Evolutionary conservation across 192 early-diverging fungal genomes (phyloP).

Genomic region (Gryganskiella cystojenkinii): DNA sequence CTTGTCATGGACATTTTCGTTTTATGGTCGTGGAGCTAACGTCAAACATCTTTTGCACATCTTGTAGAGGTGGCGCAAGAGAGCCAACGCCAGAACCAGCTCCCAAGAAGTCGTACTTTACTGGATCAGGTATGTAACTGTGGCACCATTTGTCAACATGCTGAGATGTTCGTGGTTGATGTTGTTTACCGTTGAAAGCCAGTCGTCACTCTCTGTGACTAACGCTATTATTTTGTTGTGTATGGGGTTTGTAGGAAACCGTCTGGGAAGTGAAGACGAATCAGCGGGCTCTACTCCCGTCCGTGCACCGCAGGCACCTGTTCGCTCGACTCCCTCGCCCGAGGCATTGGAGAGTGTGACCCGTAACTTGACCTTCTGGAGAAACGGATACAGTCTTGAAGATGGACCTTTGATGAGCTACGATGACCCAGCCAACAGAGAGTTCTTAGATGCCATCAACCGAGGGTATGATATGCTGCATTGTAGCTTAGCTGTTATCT

Average conservation of each 20-base stretch:
- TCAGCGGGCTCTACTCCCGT: constrained; percentile 41
- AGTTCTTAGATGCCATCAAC: constrained; percentile 88
- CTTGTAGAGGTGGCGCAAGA: constrained; percentile 33
- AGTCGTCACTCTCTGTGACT: not conserved
- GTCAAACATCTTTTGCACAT: not conserved
- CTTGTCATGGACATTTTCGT: too few species aligned
- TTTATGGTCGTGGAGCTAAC: too few species aligned
- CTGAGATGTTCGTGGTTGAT: too few species aligned
- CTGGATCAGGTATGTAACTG: constrained; percentile 46
- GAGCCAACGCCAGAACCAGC: constrained; percentile 37
- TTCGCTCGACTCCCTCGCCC: constrained; percentile 25
- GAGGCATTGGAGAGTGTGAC: constrained; percentile 41
- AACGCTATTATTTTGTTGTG: not conserved
- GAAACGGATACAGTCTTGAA: constrained; percentile 95
- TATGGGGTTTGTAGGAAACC: constrained; percentile 40
- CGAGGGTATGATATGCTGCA: constrained; percentile 70
- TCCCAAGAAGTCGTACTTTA: constrained; percentile 33
- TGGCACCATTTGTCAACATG: too few species aligned
- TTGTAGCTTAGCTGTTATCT: constrained; percentile 7
- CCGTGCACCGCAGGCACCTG: constrained; percentile 11
- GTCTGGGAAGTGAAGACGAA: constrained; percentile 64
- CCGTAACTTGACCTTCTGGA: constrained; percentile 93
- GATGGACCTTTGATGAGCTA: constrained; percentile 90
- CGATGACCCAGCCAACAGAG: constrained; percentile 88
- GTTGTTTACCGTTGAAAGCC: too few species aligned